Evolutionary conservation across 2,329 filamentous ascomycete genomes (phyloP).

Genomic region (Diaporthe ilicicola): DNA sequence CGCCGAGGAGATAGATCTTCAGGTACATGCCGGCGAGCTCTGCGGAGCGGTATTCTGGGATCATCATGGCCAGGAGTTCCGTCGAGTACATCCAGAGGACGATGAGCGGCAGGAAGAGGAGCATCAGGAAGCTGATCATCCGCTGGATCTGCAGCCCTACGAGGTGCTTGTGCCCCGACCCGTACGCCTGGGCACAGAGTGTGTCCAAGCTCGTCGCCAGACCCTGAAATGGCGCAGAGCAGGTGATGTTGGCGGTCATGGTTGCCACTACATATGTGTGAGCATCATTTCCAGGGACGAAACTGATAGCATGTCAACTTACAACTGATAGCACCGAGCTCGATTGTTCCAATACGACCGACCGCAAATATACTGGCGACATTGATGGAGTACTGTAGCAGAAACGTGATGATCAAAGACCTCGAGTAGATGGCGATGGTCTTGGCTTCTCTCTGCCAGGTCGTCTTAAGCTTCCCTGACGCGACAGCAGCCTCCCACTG

Average conservation of each 20-base stretch:
- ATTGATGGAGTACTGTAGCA: conserved; percentile 86
- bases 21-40: conserved; percentile 77
- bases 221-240: conserved; percentile 81
- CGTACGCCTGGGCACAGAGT: conserved; percentile 92
- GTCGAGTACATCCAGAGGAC: conserved; percentile 75
- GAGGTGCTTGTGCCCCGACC: conserved; percentile 86
- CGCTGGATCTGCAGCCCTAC: conserved; percentile 85
- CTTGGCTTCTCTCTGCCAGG: conserved; percentile 89
- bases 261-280: conserved; percentile 59
- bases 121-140: conserved; percentile 80
- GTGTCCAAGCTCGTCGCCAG: conserved; percentile 91
- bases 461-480: conserved; percentile 83
- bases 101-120: conserved; percentile 75
- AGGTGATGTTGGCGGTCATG: conserved; percentile 84
- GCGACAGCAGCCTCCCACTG: conserved; percentile 89
- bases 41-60: conserved; percentile 77
- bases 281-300: conserved; percentile 10
- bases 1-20: conserved; percentile 72
- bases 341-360: conserved; percentile 76
- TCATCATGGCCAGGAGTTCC: conserved; percentile 68
- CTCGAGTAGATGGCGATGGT: conserved; percentile 77
- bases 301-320: conserved; percentile 35
- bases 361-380: conserved; percentile 83
- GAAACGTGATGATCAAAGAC: conserved; percentile 77
- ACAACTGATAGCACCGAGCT: conserved; percentile 71